Conservation (phyloP, 148 eudicot genomes). For the Diospyros kaki region DNA sequence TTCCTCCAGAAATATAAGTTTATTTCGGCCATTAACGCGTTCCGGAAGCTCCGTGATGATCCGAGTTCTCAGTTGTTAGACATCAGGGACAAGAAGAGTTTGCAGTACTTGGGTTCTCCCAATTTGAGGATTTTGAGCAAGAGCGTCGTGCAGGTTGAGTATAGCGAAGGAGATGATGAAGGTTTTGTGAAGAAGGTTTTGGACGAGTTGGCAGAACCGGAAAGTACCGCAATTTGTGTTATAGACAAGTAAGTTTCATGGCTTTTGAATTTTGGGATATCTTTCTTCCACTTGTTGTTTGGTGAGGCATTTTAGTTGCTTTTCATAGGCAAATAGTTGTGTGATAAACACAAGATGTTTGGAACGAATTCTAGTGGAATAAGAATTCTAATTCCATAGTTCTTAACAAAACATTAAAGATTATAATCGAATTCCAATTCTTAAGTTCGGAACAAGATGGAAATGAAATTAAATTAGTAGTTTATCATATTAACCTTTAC, state of each 20-base stretch:
- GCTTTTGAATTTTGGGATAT: neutral
- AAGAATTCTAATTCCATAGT: too few relatives aligned
- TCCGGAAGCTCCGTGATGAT: constrained; percentile 65
- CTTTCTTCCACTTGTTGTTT: neutral
- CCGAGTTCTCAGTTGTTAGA: constrained; percentile 64
- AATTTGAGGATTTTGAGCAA: constrained; percentile 65
- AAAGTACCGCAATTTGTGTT: constrained; percentile 57
- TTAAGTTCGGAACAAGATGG: too few relatives aligned
- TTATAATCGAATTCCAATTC: too few relatives aligned
- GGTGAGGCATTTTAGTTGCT: neutral
- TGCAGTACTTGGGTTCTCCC: constrained; percentile 57
- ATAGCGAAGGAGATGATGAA: constrained; percentile 60
- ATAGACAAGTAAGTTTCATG: constrained; percentile 72
- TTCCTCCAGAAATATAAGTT: constrained; percentile 59
- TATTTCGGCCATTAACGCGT: constrained; percentile 64
- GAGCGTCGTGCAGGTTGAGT: constrained; percentile 49
- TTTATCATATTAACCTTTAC: too few relatives aligned
- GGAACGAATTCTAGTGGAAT: too few relatives aligned
- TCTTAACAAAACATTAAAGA: too few relatives aligned
- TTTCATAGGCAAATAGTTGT: neutral
- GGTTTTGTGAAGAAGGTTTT: constrained; percentile 58
- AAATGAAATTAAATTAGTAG: too few relatives aligned
- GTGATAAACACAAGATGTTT: too few relatives aligned
- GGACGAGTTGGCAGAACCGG: constrained; percentile 50
- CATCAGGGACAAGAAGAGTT: constrained; percentile 72